A percentile compares a stretch with the other conserved stretches of the same genome.
phyloP scores from a whole-genome alignment of 2,329 filamentous ascomycete genomes.

The Drechslerella dactyloides region DNA sequence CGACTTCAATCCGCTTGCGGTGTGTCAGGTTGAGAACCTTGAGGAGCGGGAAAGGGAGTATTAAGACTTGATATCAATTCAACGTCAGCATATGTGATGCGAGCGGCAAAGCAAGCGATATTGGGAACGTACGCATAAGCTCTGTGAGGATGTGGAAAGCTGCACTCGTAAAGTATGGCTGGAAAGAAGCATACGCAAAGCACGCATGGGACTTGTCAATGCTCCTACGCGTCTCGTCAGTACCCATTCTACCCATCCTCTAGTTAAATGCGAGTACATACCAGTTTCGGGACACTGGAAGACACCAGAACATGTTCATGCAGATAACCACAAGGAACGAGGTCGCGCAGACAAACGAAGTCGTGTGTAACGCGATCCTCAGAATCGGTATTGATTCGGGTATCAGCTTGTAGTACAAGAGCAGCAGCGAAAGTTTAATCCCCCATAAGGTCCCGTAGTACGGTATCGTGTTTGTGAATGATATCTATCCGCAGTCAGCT shows the following conservation, averaged over 20 bases:
- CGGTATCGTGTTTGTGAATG: slow-evolving; percentile 39
- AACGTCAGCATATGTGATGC: neutral
- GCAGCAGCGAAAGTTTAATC: slow-evolving; percentile 41
- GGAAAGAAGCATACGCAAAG: slow-evolving; percentile 26
- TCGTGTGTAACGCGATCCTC: slow-evolving; percentile 43
- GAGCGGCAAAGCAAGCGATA: neutral
- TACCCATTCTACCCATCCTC: neutral
- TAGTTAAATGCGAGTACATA: neutral
- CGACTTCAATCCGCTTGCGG: slow-evolving; percentile 43
- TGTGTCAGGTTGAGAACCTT: slow-evolving; percentile 48
- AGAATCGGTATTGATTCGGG: slow-evolving; percentile 47
- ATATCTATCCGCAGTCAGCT: slow-evolving; percentile 22
- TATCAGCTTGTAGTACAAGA: slow-evolving; percentile 50
- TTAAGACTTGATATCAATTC: slow-evolving; percentile 18
- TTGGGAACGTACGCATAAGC: slow-evolving; percentile 40
- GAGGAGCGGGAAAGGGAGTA: slow-evolving; percentile 42
- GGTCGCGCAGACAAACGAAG: slow-evolving; percentile 21
- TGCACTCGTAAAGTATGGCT: slow-evolving; percentile 44
- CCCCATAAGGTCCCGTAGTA: slow-evolving; percentile 48
- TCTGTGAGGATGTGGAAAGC: slow-evolving; percentile 41
- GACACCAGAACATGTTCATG: slow-evolving; percentile 49
- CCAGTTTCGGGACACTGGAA: slow-evolving; percentile 45
- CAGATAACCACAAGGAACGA: slow-evolving; percentile 40
- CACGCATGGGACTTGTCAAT: slow-evolving; percentile 29
- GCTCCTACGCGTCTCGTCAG: slow-evolving; percentile 6